These are phyloP conservation scores for Dactylellina parvicollis DNA, from an alignment of 2,329 filamentous ascomycete genomes.

Conservation along the genomic window DNA sequence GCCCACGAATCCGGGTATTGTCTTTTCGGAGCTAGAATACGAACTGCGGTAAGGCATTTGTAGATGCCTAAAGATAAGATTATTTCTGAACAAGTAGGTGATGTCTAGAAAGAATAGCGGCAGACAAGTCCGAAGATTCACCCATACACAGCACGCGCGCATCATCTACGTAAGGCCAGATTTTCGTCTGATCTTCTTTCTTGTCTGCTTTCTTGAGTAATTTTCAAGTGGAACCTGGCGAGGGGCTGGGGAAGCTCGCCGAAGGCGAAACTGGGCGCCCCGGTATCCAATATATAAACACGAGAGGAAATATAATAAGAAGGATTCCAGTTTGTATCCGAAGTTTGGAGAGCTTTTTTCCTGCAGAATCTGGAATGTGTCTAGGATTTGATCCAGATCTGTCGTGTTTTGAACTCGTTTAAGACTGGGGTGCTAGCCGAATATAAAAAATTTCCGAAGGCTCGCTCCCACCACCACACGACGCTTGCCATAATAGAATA, in stretches of 20 bases:
- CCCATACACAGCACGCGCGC: no score
- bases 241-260: neutral
- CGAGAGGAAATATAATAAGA: neutral
- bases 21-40: neutral
- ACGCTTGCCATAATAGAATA: no score
- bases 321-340: neutral
- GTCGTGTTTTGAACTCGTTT: constrained; percentile 24
- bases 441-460: constrained; percentile 49
- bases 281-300: neutral
- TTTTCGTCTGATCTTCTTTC: constrained; percentile 32
- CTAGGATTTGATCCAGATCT: constrained; percentile 11
- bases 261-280: neutral
- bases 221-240: neutral
- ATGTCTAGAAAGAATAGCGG: neutral
- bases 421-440: constrained; percentile 17
- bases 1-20: neutral
- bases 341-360: constrained; percentile 16
- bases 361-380: constrained; percentile 26
- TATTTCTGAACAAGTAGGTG: constrained; percentile 19
- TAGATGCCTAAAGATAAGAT: constrained; percentile 26
- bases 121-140: neutral
- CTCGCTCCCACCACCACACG: constrained; percentile 1
- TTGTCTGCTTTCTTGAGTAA: neutral
- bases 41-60: neutral
- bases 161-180: no score